A percentile compares a stretch with the other conserved stretches of the same genome.
phyloP scores from a whole-genome alignment of 1,284 basidiomycete genomes.

The Uromyces viciae-fabae region DNA sequence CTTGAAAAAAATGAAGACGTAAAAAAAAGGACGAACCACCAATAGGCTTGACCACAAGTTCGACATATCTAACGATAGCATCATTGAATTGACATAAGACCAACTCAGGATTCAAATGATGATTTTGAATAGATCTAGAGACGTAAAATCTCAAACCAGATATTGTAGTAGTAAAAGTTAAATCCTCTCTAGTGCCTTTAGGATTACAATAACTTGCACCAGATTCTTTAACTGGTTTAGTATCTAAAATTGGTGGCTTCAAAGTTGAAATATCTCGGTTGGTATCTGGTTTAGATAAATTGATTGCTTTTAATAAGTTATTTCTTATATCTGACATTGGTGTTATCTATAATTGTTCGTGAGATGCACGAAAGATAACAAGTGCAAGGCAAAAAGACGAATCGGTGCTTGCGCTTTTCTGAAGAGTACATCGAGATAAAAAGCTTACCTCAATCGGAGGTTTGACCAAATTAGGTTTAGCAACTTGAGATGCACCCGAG shows the following conservation, averaged over 20 bases:
- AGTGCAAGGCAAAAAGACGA: not conserved
- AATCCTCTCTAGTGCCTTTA: constrained; percentile 53
- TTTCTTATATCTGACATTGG: constrained; percentile 54
- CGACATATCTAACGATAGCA: constrained; percentile 24
- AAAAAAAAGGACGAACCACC: constrained; percentile 35
- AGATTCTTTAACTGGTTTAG: constrained; percentile 55
- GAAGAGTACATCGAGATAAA: not conserved
- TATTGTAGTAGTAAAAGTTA: constrained; percentile 55
- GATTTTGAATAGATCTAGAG: constrained; percentile 48
- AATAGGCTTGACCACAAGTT: constrained; percentile 30
- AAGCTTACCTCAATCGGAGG: constrained; percentile 17
- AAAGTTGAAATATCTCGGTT: constrained; percentile 54
- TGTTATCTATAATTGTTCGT: constrained; percentile 48
- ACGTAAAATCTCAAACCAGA: constrained; percentile 55
- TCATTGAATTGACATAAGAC: constrained; percentile 46
- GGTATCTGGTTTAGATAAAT: constrained; percentile 55
- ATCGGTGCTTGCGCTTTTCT: not conserved
- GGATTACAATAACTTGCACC: constrained; percentile 56
- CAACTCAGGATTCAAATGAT: constrained; percentile 33
- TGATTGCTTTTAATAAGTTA: constrained; percentile 54
- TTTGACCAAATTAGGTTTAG: constrained; percentile 17
- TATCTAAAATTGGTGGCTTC: too few species aligned
- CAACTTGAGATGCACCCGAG: not conserved
- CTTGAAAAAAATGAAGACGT: not conserved
- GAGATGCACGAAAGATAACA: not conserved